Base-by-base conservation (phyloP, 495 filamentous ascomycete genomes). In the Aspergillus hancockii region DNA sequence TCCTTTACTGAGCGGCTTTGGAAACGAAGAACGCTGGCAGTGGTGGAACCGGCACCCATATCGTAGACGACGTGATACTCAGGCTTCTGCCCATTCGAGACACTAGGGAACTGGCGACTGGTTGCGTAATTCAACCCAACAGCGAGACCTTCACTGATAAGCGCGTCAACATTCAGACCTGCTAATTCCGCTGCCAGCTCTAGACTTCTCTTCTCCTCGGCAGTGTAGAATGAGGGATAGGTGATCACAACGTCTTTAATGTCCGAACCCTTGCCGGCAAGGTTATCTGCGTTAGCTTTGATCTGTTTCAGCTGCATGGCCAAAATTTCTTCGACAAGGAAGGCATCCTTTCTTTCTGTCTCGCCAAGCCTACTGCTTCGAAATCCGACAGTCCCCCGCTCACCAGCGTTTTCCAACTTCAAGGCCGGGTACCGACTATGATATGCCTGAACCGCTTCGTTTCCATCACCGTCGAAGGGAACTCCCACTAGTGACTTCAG, bases 41-140 rank as follows among this genome's bases (percentile, higher is more conserved):
- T 96, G 16, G 95, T 91, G n/a, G 91, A 96, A 9, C 94, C 94
- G 66, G 94, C 94, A 58, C 94, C 94, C 93, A 98, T 97, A 65
- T 99, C 95, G 64, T 92, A 98, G 18, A 99, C 84, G 67, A 99
- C 79, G 69, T 99, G 91, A 65, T 89, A 84, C 71, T 99, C 94
- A 4, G 94, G 90, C 78, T 91, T 93, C 63, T 86, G 88, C 47
- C 92, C 93, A 55, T 93, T 87, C 43, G 83, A 89, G 38, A 95
- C 77, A 60, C 81, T 90, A 16, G 91, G 91, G 75, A 99, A 99
- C 21, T 86, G 90, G 63, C 94, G 83, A 65, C 84, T 88, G 16
- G 91, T 97, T 19, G 94, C 94, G 71, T 97, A 99, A 72, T 99
- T 94, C 54, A 99, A 72, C 2, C 91, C 94, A 46, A 98, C 92